These are phyloP conservation scores for Plasmodium adleri DNA, from an alignment of 169 alveolate species.

Conservation along the genomic window DNA sequence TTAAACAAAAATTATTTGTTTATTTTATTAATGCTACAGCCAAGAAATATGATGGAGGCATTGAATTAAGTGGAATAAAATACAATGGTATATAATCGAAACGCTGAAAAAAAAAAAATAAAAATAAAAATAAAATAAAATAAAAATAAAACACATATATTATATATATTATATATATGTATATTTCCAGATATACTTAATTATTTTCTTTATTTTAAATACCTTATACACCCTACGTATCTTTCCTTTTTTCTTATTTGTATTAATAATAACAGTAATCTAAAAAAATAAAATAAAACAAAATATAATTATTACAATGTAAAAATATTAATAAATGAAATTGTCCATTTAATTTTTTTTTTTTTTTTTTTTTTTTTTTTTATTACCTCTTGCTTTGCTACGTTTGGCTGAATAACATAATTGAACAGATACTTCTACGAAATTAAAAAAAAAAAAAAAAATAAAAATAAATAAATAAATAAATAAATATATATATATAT, in stretches of 20 bases:
- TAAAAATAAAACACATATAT: background rate
- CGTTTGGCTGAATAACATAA: constrained; percentile 30
- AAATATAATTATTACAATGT: background rate
- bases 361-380: background rate
- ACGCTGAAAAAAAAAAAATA: constrained; percentile 59
- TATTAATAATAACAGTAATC: constrained; percentile 33
- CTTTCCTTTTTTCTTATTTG: constrained; percentile 12
- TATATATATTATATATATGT: background rate
- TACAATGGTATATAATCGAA: constrained; percentile 67
- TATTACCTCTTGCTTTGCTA: constrained; percentile 36
- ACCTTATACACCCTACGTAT: constrained; percentile 66
- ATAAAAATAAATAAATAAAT: too few species aligned
- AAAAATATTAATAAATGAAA: background rate
- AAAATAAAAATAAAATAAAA: background rate
- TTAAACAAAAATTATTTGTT: background rate
- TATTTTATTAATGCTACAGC: constrained; percentile 39
- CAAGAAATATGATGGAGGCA: constrained; percentile 74
- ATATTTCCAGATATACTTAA: too few species aligned
- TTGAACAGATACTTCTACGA: constrained; percentile 32
- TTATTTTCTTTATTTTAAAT: constrained; percentile 11
- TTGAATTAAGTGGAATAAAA: constrained; percentile 57
- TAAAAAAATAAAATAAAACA: background rate
- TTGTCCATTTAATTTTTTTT: background rate
- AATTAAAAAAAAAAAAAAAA: background rate
- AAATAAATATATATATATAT: too few species aligned